phyloP scores from a whole-genome alignment of 805 yeast genomes.

The Saturnispora serradocipensis region DNA sequence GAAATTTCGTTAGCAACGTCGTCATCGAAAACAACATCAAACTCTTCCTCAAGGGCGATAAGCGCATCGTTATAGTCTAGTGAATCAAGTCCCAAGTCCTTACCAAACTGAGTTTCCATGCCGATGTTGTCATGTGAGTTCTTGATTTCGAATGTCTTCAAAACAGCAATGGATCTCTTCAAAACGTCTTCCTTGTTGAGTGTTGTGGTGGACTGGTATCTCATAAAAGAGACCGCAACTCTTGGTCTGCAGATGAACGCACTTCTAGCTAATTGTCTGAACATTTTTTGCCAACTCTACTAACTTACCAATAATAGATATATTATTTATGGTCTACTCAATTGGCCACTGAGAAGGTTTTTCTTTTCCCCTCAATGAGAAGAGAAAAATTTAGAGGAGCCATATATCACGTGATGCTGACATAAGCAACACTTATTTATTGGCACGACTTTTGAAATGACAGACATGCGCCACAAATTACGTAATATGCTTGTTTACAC shows the following conservation, averaged over 20 bases:
- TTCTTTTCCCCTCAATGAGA: not conserved
- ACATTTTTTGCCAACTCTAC: conserved; percentile 6
- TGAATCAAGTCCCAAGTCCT: conserved; percentile 84
- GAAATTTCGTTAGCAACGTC: conserved; percentile 48
- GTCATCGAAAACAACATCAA: conserved; percentile 36
- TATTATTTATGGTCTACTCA: not conserved
- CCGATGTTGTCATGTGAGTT: conserved; percentile 20
- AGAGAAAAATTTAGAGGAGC: not conserved
- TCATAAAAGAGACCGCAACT: conserved; percentile 3
- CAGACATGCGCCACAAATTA: not conserved
- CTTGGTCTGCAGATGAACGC: conserved; percentile 10
- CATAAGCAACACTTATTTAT: not conserved
- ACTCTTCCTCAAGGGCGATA: conserved; percentile 92
- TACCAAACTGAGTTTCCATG: conserved; percentile 41
- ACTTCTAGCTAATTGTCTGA: conserved; percentile 19
- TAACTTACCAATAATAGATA: not conserved
- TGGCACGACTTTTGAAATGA: not conserved
- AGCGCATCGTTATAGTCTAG: conserved; percentile 92
- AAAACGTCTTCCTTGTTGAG: conserved; percentile 73
- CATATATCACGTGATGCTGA: not conserved
- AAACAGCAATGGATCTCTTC: conserved; percentile 71
- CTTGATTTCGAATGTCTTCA: conserved; percentile 41
- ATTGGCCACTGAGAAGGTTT: not conserved
- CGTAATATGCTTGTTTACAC: not conserved
- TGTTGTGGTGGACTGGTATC: conserved; percentile 18